These are phyloP conservation scores for Claviceps paspali DNA, from an alignment of 2,329 filamentous ascomycete genomes.

Conservation along the genomic window DNA sequence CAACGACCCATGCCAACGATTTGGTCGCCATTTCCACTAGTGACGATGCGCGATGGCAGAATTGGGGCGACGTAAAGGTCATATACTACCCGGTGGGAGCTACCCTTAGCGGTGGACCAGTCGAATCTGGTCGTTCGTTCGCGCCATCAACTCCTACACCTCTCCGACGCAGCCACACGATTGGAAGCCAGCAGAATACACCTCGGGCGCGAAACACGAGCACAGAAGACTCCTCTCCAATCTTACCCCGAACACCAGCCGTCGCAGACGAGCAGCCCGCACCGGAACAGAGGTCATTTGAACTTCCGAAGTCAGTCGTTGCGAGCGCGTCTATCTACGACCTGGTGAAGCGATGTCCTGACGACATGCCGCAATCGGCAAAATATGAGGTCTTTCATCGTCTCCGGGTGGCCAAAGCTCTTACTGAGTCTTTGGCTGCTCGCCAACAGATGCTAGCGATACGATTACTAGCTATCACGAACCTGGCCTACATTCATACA, in stretches of 20 bases:
- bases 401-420: conserved; percentile 67
- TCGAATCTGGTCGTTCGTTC: conserved; percentile 24
- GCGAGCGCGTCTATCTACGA: conserved; percentile 37
- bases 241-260: conserved; percentile 27
- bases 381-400: conserved; percentile 79
- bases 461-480: conserved; percentile 74
- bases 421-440: conserved; percentile 48
- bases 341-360: conserved; percentile 38
- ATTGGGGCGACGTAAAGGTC: conserved; percentile 68
- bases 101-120: conserved; percentile 5
- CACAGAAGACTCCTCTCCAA: conserved; percentile 32
- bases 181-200: conserved; percentile 26
- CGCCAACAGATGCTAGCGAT: conserved; percentile 66
- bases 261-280: conserved; percentile 18
- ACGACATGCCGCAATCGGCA: conserved; percentile 53
- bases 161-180: conserved; percentile 51
- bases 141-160: conserved; percentile 61
- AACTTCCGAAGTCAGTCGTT: conserved; percentile 45
- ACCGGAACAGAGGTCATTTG: conserved; percentile 42
- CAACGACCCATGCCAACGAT: conserved; percentile 65
- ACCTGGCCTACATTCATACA: conserved; percentile 75
- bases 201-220: conserved; percentile 21
- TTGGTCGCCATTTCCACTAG: conserved; percentile 58
- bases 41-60: conserved; percentile 46
- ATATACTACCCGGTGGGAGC: conserved; percentile 52